Conservation (phyloP, 2,329 filamentous ascomycete species). For the Stachybotrys chartarum region DNA sequence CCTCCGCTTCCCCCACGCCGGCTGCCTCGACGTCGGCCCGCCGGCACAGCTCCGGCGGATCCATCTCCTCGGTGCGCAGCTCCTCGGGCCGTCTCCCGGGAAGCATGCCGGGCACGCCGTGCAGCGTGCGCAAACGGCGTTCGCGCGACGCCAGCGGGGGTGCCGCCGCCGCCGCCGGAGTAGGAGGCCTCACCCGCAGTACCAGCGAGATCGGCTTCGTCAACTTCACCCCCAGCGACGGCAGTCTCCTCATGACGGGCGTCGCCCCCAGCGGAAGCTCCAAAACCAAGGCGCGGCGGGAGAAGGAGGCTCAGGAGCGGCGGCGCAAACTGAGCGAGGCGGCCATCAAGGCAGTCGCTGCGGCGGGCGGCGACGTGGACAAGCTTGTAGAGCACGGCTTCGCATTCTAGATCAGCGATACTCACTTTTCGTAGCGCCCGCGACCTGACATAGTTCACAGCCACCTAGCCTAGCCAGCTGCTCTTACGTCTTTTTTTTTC, state of each 20-base stretch:
- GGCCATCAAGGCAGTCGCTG: slow-evolving; percentile 60
- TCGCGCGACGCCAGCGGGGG: slow-evolving; percentile 26
- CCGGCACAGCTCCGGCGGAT: slow-evolving; percentile 32
- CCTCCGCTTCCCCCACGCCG: slow-evolving; percentile 33
- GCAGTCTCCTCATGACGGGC: slow-evolving; percentile 71
- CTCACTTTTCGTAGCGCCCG: neutral
- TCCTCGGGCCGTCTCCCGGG: slow-evolving; percentile 24
- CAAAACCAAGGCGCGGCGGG: slow-evolving; percentile 90
- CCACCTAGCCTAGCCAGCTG: neutral
- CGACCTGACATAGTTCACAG: too few species aligned
- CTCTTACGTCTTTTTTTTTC: neutral
- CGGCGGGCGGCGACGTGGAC: slow-evolving; percentile 61
- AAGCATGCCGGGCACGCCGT: slow-evolving; percentile 30
- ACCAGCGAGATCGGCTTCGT: slow-evolving; percentile 57
- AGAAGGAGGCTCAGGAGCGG: slow-evolving; percentile 79
- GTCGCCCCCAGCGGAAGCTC: slow-evolving; percentile 86
- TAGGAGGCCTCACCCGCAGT: slow-evolving; percentile 12
- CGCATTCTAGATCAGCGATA: slow-evolving; percentile 22
- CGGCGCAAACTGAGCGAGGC: slow-evolving; percentile 61
- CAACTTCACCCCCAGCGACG: slow-evolving; percentile 82
- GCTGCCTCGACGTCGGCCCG: slow-evolving; percentile 24
- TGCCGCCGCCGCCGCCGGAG: slow-evolving; percentile 11
- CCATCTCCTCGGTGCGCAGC: slow-evolving; percentile 25
- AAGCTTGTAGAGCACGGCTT: slow-evolving; percentile 45
- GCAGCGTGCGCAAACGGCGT: slow-evolving; percentile 30